A percentile compares a stretch with the other conserved stretches of the same genome.
Conservation (phyloP, 2,329 filamentous ascomycete genomes). For the Exophiala sideris region DNA sequence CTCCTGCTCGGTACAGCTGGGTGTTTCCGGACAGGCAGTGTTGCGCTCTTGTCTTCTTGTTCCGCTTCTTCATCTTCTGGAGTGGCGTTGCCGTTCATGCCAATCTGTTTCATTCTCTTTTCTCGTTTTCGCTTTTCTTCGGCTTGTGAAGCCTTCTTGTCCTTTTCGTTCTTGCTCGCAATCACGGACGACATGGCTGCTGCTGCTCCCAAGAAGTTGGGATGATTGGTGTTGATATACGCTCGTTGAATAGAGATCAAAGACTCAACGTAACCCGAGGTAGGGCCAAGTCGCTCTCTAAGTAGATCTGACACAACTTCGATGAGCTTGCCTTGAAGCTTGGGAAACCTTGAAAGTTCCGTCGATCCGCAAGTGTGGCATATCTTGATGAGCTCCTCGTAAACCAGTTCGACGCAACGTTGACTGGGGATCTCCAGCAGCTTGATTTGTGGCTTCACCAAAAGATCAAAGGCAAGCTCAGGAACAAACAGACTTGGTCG, state of each 20-base stretch:
- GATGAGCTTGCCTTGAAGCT: conserved; percentile 93
- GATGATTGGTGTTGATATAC: conserved; percentile 99
- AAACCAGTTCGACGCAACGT: conserved; percentile 94
- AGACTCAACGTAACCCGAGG: conserved; percentile 89
- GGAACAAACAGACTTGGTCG: conserved; percentile 94
- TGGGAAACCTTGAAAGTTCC: conserved; percentile 85
- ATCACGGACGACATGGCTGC: conserved; percentile 98
- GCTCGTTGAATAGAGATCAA: conserved; percentile 95
- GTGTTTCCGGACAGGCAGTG: conserved; percentile 60
- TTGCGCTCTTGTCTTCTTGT: conserved; percentile 53
- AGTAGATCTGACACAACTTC: conserved; percentile 96
- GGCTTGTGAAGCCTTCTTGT: conserved; percentile 73
- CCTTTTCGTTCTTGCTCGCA: conserved; percentile 87
- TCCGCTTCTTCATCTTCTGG: conserved; percentile 66
- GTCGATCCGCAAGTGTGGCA: conserved; percentile 97
- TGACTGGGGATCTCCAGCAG: conserved; percentile 91
- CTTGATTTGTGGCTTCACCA: conserved; percentile 98
- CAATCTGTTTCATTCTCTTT: conserved; percentile 76
- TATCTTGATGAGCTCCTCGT: conserved; percentile 98
- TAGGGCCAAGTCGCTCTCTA: conserved; percentile 84
- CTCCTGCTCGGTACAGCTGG: conserved; percentile 62
- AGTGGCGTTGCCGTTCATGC: conserved; percentile 68
- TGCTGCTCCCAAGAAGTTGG: conserved; percentile 94
- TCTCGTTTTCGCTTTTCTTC: conserved; percentile 87
- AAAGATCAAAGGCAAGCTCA: conserved; percentile 92